Conservation (phyloP, 78 protist species). For the Neovahlkampfia damariscottae region DNA sequence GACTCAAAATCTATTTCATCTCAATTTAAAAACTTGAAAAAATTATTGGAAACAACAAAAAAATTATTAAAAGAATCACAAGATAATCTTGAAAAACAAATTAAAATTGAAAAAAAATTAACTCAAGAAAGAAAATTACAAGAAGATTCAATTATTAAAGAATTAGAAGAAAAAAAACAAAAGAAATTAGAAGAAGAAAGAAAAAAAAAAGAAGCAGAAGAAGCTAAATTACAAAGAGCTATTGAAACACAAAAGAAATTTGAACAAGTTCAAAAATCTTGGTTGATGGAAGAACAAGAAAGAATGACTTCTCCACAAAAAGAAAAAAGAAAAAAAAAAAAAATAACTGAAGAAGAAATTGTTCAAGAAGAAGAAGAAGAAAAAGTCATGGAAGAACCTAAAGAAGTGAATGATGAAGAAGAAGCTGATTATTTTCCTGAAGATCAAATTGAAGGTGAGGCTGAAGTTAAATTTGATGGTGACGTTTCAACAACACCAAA, state of each 20-base stretch:
- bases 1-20: background rate
- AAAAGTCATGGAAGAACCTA: background rate
- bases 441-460: background rate
- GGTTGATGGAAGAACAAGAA: too few species aligned
- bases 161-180: background rate
- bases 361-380: conserved; percentile 12
- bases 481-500: too few species aligned
- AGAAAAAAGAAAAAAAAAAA: background rate
- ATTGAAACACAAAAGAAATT: background rate
- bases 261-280: too few species aligned
- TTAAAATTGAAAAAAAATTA: background rate
- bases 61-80: background rate
- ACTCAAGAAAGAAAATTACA: background rate
- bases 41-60: conserved; percentile 7
- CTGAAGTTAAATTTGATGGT: background rate
- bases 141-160: background rate
- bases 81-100: background rate
- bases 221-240: background rate
- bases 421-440: background rate
- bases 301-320: too few species aligned
- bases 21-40: background rate
- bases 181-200: too few species aligned
- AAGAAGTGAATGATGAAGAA: background rate
- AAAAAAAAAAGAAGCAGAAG: background rate
- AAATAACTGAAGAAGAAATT: background rate